A percentile compares a stretch with the other conserved stretches of the same genome.
Evolutionary conservation across 768 basidiomycete genomes (phyloP).

Genomic region (Lentinus brumalis): DNA sequence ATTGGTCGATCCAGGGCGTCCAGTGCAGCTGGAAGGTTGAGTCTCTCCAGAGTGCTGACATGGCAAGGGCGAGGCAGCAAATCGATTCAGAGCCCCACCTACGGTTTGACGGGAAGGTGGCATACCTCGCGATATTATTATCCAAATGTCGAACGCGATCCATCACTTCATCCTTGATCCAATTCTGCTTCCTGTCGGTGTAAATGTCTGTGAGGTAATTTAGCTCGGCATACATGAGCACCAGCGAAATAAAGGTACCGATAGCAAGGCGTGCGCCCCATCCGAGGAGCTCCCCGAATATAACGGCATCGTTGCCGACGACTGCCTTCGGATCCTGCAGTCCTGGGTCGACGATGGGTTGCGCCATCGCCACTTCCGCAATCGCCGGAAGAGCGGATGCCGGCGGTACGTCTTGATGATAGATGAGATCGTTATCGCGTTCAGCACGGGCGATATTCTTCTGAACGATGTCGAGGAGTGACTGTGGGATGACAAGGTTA

Average conservation of each 20-base stretch:
- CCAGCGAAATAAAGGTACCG: conserved; percentile 48
- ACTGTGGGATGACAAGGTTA: conserved; percentile 45
- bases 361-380: conserved; percentile 65
- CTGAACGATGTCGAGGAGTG: conserved; percentile 70
- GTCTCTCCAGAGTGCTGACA: conserved; percentile 60
- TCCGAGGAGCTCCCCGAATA: conserved; percentile 76
- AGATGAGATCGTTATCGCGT: conserved; percentile 94
- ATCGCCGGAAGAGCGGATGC: conserved; percentile 67
- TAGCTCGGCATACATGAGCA: conserved; percentile 1
- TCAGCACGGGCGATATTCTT: conserved; percentile 70
- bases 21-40: conserved; percentile 83
- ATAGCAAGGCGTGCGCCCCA: conserved; percentile 91
- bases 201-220: conserved; percentile 65
- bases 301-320: conserved; percentile 52
- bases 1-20: conserved; percentile 87
- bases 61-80: not conserved
- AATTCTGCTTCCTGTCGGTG: conserved; percentile 73
- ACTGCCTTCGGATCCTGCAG: conserved; percentile 59
- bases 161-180: conserved; percentile 68
- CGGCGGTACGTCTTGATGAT: conserved; percentile 85
- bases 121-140: conserved; percentile 61
- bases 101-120: conserved; percentile 8
- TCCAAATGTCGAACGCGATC: conserved; percentile 65
- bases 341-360: conserved; percentile 55
- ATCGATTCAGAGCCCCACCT: not conserved